These are phyloP conservation scores for Prunus salicina DNA, from an alignment of 306 rosid genomes.

Conservation along the genomic window DNA sequence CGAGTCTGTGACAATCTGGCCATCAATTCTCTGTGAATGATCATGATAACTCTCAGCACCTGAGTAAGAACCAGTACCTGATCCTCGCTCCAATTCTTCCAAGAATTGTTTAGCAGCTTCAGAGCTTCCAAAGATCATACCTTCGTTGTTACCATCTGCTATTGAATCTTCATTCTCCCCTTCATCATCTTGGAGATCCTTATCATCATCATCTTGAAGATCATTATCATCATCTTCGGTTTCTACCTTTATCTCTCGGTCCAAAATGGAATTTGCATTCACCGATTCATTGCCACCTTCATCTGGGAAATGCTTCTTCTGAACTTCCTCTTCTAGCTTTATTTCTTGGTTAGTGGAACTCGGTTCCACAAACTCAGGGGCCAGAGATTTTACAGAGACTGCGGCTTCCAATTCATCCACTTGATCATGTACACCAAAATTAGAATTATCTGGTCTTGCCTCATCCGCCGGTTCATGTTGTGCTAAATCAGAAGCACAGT, in stretches of 20 bases:
- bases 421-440: slow-evolving; percentile 6
- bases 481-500: slow-evolving; percentile 5
- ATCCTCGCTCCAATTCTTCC: slow-evolving; percentile 65
- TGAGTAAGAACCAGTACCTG: slow-evolving; percentile 45
- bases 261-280: slow-evolving; percentile 1
- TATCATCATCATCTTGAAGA: neutral
- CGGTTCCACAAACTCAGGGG: slow-evolving; percentile 26
- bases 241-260: slow-evolving; percentile 5
- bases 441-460: slow-evolving; percentile 13
- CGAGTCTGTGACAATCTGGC: slow-evolving; percentile 82
- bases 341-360: slow-evolving; percentile 23
- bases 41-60: slow-evolving; percentile 55
- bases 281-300: slow-evolving; percentile 28
- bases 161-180: slow-evolving; percentile 41
- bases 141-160: slow-evolving; percentile 61
- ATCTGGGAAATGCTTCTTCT: slow-evolving; percentile 23
- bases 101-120: slow-evolving; percentile 61
- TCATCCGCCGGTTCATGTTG: slow-evolving; percentile 14
- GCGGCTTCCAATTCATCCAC: slow-evolving; percentile 24
- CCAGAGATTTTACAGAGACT: slow-evolving; percentile 21
- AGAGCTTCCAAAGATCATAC: slow-evolving; percentile 57
- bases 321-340: slow-evolving; percentile 34
- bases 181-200: slow-evolving; percentile 23
- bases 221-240: slow-evolving; percentile 4
- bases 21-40: slow-evolving; percentile 65